A percentile compares a stretch with the other conserved stretches of the same genome.
phyloP scores from a whole-genome alignment of 805 yeast genomes.

The Ogataea paradorogensis region DNA sequence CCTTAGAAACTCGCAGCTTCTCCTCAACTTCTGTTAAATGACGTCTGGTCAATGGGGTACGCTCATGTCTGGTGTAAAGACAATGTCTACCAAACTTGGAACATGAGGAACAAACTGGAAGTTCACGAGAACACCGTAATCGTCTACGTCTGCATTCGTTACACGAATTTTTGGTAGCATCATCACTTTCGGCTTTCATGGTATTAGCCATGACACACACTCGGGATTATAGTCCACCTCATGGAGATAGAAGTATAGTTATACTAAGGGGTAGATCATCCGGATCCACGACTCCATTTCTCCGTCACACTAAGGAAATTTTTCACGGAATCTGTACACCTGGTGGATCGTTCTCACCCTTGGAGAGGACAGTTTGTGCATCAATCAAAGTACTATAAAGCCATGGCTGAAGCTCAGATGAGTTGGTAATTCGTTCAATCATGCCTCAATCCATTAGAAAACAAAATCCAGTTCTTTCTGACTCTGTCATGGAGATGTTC shows the following conservation, averaged over 20 bases:
- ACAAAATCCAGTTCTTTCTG: slow-evolving; percentile 13
- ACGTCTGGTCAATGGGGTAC: slow-evolving; percentile 16
- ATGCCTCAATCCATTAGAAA: slow-evolving; percentile 18
- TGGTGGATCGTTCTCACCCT: not conserved
- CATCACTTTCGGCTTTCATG: not conserved
- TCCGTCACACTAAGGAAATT: not conserved
- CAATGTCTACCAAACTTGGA: slow-evolving; percentile 15
- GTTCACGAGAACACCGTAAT: slow-evolving; percentile 15
- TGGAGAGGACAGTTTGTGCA: not conserved
- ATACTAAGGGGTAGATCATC: not conserved
- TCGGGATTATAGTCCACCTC: not conserved
- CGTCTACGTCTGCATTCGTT: slow-evolving; percentile 17
- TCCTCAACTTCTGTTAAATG: slow-evolving; percentile 18
- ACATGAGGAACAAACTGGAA: slow-evolving; percentile 16
- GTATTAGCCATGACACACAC: not conserved
- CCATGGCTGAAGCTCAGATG: not conserved
- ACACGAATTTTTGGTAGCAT: slow-evolving; percentile 9
- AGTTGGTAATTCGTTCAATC: not conserved
- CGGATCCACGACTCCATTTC: not conserved
- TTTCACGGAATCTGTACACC: not conserved
- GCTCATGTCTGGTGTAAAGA: slow-evolving; percentile 13
- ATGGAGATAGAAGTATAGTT: not conserved
- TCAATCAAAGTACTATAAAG: not conserved
- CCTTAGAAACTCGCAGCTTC: slow-evolving; percentile 9
- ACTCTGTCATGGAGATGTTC: slow-evolving; percentile 28